Evolutionary conservation across 148 eudicot genomes (phyloP), one percentile per base, ranked within the genome.

Genomic region (Amaranthus palmeri): DNA sequence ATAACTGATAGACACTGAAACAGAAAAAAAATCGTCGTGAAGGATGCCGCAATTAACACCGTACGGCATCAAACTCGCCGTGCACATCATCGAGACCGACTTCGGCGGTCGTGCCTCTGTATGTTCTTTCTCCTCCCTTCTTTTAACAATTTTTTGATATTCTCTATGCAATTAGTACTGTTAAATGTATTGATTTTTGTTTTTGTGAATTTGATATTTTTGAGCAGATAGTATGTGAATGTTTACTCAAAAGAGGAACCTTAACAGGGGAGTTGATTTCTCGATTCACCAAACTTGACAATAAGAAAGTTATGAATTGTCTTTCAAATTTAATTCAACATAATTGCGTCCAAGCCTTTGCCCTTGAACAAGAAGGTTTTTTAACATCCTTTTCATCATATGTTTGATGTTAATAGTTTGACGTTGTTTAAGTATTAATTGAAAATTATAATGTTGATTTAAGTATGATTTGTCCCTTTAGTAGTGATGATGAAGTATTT

Each of bases 301-400:
- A 7, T 43, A 80, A 75, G 1, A 85, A 83, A 74, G 92, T 92
- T 4, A 79, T 46, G 47, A 82, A 88, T 53, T 81, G 88, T 47
- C 79, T 95, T 14, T 85, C 83, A 69, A 88, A 89, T 11, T 73
- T 91, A 63, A 87, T 92, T 71, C 99, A 95, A 42, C 97, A 92
- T 61, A 95, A 92, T 78, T 92, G 97, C 49, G 96, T 92, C 53
- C 99, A 91, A 81, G 96, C 93, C 61, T 95, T 88, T 15, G 77
- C 87, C 46, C 74, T 89, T 36, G 84, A 80, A 72, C 86, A 80
- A 71, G 83, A 86, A 83, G 97, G 98, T 92, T 49, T 5, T 4
- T 11, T 61, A 25, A 25, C 36, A 25, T n/a, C 36, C 2, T 25
- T 25, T 25, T 25, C 36, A 25, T 2, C 2, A 0, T 25, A 25